Conservation (phyloP, 192 early-diverging fungal species). For the Coemansia sp. region DNA sequence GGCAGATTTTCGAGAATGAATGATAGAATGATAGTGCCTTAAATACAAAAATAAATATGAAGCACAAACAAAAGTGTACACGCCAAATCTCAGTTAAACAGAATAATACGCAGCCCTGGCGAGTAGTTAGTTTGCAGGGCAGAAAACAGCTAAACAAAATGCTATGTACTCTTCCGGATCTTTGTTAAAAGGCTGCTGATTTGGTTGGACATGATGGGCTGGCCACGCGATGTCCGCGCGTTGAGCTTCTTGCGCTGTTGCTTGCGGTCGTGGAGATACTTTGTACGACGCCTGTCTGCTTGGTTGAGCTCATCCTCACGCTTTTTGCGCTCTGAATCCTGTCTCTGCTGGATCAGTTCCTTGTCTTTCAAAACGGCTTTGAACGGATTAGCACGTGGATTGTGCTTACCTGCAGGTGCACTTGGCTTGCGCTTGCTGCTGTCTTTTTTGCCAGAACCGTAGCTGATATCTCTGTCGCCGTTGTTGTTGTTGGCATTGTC, state of each 20-base stretch:
- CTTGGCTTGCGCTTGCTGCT: background rate
- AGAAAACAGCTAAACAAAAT: background rate
- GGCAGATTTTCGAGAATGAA: conserved; percentile 32
- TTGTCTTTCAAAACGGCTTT: conserved; percentile 32
- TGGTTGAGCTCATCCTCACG: conserved; percentile 23
- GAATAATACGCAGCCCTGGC: too few species aligned
- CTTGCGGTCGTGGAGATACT: conserved; percentile 34
- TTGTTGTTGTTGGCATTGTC: conserved; percentile 1
- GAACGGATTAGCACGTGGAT: conserved; percentile 41
- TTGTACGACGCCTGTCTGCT: conserved; percentile 21
- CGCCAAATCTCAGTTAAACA: too few species aligned
- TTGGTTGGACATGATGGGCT: conserved; percentile 47
- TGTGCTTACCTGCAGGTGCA: conserved; percentile 1
- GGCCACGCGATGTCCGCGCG: conserved; percentile 35
- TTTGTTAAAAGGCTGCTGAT: conserved; percentile 33
- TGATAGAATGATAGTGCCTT: conserved; percentile 5
- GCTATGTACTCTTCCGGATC: conserved; percentile 24
- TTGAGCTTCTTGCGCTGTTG: conserved; percentile 35
- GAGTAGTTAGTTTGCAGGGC: background rate
- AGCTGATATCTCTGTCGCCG: background rate
- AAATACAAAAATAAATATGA: background rate
- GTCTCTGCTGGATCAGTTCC: conserved; percentile 19
- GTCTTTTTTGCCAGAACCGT: background rate
- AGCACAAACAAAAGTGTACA: too few species aligned
- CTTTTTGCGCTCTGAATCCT: conserved; percentile 20